phyloP scores from a whole-genome alignment of 495 filamentous ascomycete genomes.

The Tuber microsphaerosporum region DNA sequence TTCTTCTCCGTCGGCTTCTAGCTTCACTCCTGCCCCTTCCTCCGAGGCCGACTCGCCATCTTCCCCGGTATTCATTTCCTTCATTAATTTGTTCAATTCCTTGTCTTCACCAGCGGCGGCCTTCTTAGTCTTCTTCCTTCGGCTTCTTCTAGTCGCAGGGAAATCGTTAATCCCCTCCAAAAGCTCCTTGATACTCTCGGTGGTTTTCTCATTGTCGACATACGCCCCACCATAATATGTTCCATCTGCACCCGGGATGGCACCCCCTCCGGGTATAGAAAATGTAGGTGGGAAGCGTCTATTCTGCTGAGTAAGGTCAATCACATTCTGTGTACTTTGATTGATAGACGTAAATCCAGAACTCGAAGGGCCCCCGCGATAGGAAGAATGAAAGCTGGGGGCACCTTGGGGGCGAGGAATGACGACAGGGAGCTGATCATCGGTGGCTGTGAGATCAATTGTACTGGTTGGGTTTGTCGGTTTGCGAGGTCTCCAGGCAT shows the following conservation, averaged over 20 bases:
- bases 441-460: constrained; percentile 25
- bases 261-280: constrained; percentile 32
- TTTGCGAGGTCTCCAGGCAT: constrained; percentile 27
- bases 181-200: constrained; percentile 38
- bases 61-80: constrained; percentile 14
- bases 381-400: constrained; percentile 33
- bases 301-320: constrained; percentile 7
- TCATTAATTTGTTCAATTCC: constrained; percentile 71
- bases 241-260: constrained; percentile 19
- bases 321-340: background rate
- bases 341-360: constrained; percentile 21
- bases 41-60: constrained; percentile 6
- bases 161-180: constrained; percentile 48
- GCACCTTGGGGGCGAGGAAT: constrained; percentile 31
- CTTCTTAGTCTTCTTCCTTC: constrained; percentile 51
- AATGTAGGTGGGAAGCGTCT: constrained; percentile 21
- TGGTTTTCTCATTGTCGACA: constrained; percentile 38
- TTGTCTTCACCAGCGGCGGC: constrained; percentile 65
- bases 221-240: constrained; percentile 29
- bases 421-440: constrained; percentile 18
- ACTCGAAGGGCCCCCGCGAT: background rate
- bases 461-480: constrained; percentile 8
- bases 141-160: constrained; percentile 48
- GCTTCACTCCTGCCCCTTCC: constrained; percentile 5
- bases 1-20: constrained; percentile 12